Conservation (phyloP, 2,329 filamentous ascomycete genomes). For the Penicillium sp. region DNA sequence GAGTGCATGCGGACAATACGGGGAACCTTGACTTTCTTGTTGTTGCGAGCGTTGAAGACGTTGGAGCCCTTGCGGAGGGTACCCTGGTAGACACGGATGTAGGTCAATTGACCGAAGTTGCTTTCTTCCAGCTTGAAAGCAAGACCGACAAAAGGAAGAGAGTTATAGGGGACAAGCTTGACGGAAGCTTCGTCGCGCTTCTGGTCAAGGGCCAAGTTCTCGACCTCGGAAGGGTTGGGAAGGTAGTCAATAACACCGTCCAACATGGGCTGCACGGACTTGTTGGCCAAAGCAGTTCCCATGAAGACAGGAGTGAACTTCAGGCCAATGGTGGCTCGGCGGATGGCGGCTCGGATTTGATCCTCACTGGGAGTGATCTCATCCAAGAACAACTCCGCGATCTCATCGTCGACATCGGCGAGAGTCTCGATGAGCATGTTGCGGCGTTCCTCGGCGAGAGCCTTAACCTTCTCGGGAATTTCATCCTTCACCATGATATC, state of each 20-base stretch:
- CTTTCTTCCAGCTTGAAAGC: slow-evolving; percentile 99
- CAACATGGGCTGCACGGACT: slow-evolving; percentile 92
- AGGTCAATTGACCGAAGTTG: slow-evolving; percentile 96
- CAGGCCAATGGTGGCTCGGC: slow-evolving; percentile 79
- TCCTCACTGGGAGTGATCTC: slow-evolving; percentile 74
- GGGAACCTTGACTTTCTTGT: slow-evolving; percentile 95
- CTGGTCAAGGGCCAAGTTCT: slow-evolving; percentile 85
- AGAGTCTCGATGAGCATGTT: slow-evolving; percentile 88
- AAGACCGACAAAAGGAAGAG: slow-evolving; percentile 87
- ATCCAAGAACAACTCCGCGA: slow-evolving; percentile 90
- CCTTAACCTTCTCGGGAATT: slow-evolving; percentile 75
- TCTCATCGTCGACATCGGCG: slow-evolving; percentile 96
- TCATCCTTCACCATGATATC: slow-evolving; percentile 73
- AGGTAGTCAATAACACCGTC: slow-evolving; percentile 96
- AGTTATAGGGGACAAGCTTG: slow-evolving; percentile 88
- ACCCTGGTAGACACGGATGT: slow-evolving; percentile 97
- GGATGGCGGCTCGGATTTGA: slow-evolving; percentile 90
- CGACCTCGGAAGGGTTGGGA: slow-evolving; percentile 84
- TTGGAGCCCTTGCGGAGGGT: slow-evolving; percentile 82
- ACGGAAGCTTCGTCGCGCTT: slow-evolving; percentile 75
- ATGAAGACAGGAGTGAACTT: slow-evolving; percentile 96
- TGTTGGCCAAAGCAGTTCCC: slow-evolving; percentile 93
- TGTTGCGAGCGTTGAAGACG: slow-evolving; percentile 88
- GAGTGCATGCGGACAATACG: slow-evolving; percentile 99
- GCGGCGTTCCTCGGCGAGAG: slow-evolving; percentile 78